Percentiles rank a stretch among this genome's conserved stretches.
phyloP scores from a whole-genome alignment of 75 land plant genomes.

The Isoetes taiwanensis region DNA sequence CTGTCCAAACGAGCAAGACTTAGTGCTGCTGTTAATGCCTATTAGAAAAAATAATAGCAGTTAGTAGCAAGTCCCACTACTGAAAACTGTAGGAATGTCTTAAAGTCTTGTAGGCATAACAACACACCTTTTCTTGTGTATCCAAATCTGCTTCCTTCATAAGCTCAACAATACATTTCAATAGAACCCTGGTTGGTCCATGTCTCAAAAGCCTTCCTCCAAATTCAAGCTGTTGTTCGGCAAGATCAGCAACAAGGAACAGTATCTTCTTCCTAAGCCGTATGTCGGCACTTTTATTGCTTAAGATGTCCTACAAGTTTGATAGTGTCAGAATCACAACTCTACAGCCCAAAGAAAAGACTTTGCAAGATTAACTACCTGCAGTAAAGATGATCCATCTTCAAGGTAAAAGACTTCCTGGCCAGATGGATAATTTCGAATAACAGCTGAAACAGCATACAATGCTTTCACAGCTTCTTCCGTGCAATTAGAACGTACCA shows the following conservation, averaged over 20 bases:
- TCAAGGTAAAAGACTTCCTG: conserved; percentile 52
- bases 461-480: conserved; percentile 89
- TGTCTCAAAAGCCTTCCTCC: conserved; percentile 14
- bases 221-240: conserved; percentile 32
- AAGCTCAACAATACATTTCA: conserved; percentile 73
- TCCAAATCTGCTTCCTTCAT: conserved; percentile 50
- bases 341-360: no score
- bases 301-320: conserved; percentile 62
- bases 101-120: neutral
- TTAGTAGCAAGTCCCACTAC: neutral
- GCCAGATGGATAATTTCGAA: conserved; percentile 58
- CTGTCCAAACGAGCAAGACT: conserved; percentile 39
- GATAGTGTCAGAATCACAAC: no score
- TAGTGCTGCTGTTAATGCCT: conserved; percentile 69
- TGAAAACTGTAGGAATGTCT: neutral
- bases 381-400: conserved; percentile 48
- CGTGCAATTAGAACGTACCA: conserved; percentile 42
- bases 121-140: conserved; percentile 83
- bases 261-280: conserved; percentile 58
- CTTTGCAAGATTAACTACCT: conserved; percentile 56
- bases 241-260: conserved; percentile 60
- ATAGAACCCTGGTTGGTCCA: conserved; percentile 21
- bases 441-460: conserved; percentile 80
- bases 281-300: conserved; percentile 40
- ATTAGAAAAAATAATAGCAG: conserved; percentile 15